A percentile compares a stretch with the other conserved stretches of the same genome.
Evolutionary conservation across 805 yeast genomes (phyloP).

Genomic region (Starmera pachycereana): DNA sequence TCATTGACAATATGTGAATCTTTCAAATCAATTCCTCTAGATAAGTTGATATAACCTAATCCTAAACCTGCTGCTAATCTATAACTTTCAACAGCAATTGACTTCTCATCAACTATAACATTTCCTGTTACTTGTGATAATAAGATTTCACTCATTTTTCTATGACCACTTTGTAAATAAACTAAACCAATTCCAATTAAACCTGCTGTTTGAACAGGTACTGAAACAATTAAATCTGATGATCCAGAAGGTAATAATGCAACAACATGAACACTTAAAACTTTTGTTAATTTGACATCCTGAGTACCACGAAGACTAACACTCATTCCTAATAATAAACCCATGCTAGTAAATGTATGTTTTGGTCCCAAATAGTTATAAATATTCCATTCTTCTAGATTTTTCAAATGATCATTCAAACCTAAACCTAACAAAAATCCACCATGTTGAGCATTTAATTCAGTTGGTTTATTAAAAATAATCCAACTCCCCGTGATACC

Average conservation of each 20-base stretch:
- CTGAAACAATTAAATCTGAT: constrained; percentile 74
- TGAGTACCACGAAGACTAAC: constrained; percentile 77
- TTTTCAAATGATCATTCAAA: constrained; percentile 74
- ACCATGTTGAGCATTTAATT: constrained; percentile 74
- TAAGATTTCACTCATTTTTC: constrained; percentile 76
- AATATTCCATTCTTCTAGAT: constrained; percentile 91
- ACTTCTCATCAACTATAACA: constrained; percentile 41
- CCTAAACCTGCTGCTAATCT: constrained; percentile 83
- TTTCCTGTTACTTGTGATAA: constrained; percentile 56
- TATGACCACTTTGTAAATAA: constrained; percentile 66
- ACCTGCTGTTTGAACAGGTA: constrained; percentile 85
- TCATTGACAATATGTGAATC: constrained; percentile 57
- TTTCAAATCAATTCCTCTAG: constrained; percentile 54
- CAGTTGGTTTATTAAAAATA: constrained; percentile 69
- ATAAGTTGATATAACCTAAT: constrained; percentile 75
- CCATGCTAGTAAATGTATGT: constrained; percentile 74
- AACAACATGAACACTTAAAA: constrained; percentile 84
- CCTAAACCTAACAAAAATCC: constrained; percentile 94
- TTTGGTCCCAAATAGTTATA: constrained; percentile 90
- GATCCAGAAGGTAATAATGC: constrained; percentile 90
- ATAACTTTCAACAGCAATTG: constrained; percentile 65
- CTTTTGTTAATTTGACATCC: constrained; percentile 83
- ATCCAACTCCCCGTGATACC: constrained; percentile 89
- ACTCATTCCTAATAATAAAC: constrained; percentile 83
- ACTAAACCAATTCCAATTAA: constrained; percentile 82